Percentiles rank a stretch among this genome's conserved stretches.
These are phyloP conservation scores for Tulasnella sp. DNA, from an alignment of 768 basidiomycete species.

Conservation along the genomic window DNA sequence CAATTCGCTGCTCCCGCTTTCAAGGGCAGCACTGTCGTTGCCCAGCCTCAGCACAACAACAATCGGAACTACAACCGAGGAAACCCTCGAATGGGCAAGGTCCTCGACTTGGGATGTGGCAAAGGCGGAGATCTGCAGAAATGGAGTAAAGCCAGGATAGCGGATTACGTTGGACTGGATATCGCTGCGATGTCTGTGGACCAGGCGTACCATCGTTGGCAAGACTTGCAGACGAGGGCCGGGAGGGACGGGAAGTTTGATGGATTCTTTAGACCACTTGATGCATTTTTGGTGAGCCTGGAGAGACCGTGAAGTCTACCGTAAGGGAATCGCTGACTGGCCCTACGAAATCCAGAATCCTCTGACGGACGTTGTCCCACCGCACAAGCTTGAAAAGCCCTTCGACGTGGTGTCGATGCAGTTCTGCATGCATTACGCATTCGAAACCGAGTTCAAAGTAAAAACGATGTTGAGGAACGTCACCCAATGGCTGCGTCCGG, in stretches of 20 bases:
- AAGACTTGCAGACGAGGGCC: slow-evolving; percentile 27
- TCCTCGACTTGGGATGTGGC: slow-evolving; percentile 96
- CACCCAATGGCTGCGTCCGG: slow-evolving; percentile 59
- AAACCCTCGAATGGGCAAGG: slow-evolving; percentile 41
- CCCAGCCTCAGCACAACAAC: slow-evolving; percentile 5
- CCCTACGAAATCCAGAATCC: slow-evolving; percentile 33
- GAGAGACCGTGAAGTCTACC: background rate
- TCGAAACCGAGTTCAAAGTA: slow-evolving; percentile 79
- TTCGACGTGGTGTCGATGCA: slow-evolving; percentile 98
- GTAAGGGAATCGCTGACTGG: background rate
- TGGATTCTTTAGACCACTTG: slow-evolving; percentile 73
- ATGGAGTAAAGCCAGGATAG: slow-evolving; percentile 80
- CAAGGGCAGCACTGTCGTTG: slow-evolving; percentile 26
- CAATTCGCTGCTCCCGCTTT: slow-evolving; percentile 73
- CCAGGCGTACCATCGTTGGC: slow-evolving; percentile 71
- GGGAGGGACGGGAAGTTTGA: slow-evolving; percentile 37
- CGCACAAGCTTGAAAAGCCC: slow-evolving; percentile 45
- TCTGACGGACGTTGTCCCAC: slow-evolving; percentile 56
- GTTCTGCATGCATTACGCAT: slow-evolving; percentile 99
- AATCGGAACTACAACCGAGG: background rate
- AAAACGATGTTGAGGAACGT: slow-evolving; percentile 92
- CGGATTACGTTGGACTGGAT: slow-evolving; percentile 73
- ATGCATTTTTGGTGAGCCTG: slow-evolving; percentile 59
- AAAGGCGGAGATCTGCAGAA: slow-evolving; percentile 96
- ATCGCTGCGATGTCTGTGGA: slow-evolving; percentile 80